Percentiles rank a stretch among this genome's conserved stretches.
phyloP scores from a whole-genome alignment of 345 rosid species.

The Eucalyptus urophylla region DNA sequence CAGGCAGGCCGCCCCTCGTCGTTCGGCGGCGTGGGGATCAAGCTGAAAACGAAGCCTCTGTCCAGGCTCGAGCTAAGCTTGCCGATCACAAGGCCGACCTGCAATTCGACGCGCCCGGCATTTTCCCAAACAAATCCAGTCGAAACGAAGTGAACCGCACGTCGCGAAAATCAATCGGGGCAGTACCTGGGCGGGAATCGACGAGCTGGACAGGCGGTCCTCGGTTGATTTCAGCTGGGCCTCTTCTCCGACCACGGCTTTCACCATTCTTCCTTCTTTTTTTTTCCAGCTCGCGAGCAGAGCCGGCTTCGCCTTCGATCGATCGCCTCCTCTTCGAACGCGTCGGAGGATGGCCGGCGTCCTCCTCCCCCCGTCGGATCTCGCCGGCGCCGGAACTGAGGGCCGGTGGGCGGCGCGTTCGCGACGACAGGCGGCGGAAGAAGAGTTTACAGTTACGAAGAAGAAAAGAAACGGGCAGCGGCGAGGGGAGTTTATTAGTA shows the following conservation, averaged over 20 bases:
- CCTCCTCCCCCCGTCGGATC: not conserved
- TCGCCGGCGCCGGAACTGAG: not conserved
- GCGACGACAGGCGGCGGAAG: not conserved
- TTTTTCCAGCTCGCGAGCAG: not conserved
- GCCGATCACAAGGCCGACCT: slow-evolving; percentile 91
- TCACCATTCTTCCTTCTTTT: slow-evolving; percentile 44
- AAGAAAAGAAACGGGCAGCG: not conserved
- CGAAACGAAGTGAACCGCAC: not conserved
- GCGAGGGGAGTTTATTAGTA: not conserved
- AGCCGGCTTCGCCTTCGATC: not conserved
- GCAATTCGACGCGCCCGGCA: not conserved
- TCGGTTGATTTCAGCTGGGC: slow-evolving; percentile 48
- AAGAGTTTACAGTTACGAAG: not conserved
- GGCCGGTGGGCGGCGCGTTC: not conserved
- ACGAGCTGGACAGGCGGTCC: slow-evolving; percentile 64
- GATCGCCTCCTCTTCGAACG: not conserved
- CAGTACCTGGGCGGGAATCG: slow-evolving; percentile 55
- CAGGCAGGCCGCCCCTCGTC: slow-evolving; percentile 76
- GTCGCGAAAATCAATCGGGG: not conserved
- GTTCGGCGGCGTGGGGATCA: slow-evolving; percentile 67
- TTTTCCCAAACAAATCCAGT: not conserved
- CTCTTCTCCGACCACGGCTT: slow-evolving; percentile 79
- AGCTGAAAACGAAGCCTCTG: slow-evolving; percentile 75
- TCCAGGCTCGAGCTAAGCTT: slow-evolving; percentile 71
- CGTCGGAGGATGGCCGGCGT: not conserved